phyloP scores from a whole-genome alignment of 2,329 filamentous ascomycete species.

The Xylaria multiplex region DNA sequence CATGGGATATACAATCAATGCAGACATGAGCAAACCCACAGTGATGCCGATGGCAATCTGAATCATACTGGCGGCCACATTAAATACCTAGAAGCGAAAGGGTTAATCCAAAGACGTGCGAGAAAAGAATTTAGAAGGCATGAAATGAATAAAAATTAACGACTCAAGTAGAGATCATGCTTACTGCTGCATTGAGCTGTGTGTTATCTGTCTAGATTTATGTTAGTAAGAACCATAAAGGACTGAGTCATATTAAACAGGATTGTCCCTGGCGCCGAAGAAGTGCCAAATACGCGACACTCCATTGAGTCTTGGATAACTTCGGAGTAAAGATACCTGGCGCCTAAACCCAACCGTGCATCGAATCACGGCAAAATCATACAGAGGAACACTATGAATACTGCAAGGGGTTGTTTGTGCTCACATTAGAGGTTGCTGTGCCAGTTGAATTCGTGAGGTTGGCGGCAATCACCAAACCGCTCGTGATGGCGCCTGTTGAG shows the following conservation, averaged over 20 bases:
- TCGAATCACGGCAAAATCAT: neutral
- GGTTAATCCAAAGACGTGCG: constrained; percentile 2
- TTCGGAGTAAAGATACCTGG: too few species aligned
- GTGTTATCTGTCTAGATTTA: constrained; percentile 21
- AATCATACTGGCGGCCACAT: constrained; percentile 66
- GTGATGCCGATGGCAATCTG: constrained; percentile 71
- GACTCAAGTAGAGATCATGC: neutral
- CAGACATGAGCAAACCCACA: constrained; percentile 68
- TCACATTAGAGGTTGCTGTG: constrained; percentile 45
- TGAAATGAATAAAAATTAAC: neutral
- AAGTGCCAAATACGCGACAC: neutral
- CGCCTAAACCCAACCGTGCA: too few species aligned
- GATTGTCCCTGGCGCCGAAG: neutral
- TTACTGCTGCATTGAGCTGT: constrained; percentile 33
- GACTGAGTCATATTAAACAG: neutral
- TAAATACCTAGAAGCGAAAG: constrained; percentile 52
- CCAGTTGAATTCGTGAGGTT: constrained; percentile 58
- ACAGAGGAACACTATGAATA: neutral
- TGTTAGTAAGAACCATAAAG: constrained; percentile 21
- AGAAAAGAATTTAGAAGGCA: neutral
- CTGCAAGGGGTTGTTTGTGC: constrained; percentile 1
- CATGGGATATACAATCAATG: constrained; percentile 64
- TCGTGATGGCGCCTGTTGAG: constrained; percentile 66
- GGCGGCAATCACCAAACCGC: constrained; percentile 67
- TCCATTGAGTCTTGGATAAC: neutral